phyloP scores from a whole-genome alignment of 1,139 yeast genomes.

The Candida glucosophila region DNA sequence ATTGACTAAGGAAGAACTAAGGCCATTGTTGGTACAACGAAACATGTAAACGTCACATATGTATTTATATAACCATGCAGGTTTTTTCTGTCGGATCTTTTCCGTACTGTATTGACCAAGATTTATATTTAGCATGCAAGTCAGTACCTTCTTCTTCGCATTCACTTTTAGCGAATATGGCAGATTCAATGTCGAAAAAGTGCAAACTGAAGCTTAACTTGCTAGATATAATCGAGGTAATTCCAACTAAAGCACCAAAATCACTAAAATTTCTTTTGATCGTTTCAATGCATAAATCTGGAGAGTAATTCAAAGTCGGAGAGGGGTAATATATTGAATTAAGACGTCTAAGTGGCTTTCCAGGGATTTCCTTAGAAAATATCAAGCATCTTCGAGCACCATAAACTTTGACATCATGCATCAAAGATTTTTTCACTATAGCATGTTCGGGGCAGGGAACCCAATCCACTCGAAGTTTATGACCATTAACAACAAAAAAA shows the following conservation, averaged over 20 bases:
- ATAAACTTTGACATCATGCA: slow-evolving; percentile 18
- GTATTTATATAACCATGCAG: slow-evolving; percentile 11
- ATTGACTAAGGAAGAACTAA: too few relatives aligned
- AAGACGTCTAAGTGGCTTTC: slow-evolving; percentile 12
- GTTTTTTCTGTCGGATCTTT: slow-evolving; percentile 59
- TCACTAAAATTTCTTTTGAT: slow-evolving; percentile 42
- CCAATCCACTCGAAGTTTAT: slow-evolving; percentile 35
- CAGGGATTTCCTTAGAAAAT: slow-evolving; percentile 19
- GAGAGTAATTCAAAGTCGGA: slow-evolving; percentile 22
- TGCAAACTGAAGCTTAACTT: slow-evolving; percentile 56
- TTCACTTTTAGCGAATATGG: slow-evolving; percentile 51
- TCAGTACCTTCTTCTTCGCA: slow-evolving; percentile 23
- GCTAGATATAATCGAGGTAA: slow-evolving; percentile 60
- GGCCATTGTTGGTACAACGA: too few relatives aligned
- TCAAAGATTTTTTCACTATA: slow-evolving; percentile 17
- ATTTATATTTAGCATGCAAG: slow-evolving; percentile 40
- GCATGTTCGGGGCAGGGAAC: slow-evolving; percentile 17
- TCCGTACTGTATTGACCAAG: slow-evolving; percentile 63
- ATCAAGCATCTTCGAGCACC: slow-evolving; percentile 31
- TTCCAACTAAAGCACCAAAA: slow-evolving; percentile 57
- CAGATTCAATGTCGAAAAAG: slow-evolving; percentile 52
- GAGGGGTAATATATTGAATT: slow-evolving; percentile 23
- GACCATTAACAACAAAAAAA: slow-evolving; percentile 56
- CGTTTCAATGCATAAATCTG: slow-evolving; percentile 17
- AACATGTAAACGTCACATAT: too few relatives aligned